Evolutionary conservation across 176 grass and related monocot genomes (phyloP).

Genomic region (Tillandsia fasciculata): DNA sequence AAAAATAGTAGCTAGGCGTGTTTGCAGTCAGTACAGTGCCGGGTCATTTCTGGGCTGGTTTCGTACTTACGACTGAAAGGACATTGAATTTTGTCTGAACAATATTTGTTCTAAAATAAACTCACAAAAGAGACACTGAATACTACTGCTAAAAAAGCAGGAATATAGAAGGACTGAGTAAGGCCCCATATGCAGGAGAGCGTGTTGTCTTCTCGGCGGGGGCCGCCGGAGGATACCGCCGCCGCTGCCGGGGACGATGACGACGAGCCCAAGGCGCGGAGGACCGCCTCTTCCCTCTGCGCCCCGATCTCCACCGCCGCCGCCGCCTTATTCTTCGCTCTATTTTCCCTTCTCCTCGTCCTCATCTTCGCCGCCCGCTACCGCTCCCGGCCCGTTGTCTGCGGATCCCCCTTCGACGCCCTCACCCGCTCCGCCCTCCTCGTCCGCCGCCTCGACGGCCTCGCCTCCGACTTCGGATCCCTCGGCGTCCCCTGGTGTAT

Average conservation of each 20-base stretch:
- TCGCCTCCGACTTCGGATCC: constrained; percentile 75
- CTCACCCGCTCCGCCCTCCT: constrained; percentile 27
- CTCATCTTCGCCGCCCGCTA: constrained; percentile 33
- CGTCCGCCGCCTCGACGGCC: constrained; percentile 21
- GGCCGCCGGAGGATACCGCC: too few relatives aligned
- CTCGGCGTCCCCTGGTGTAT: constrained; percentile 96
- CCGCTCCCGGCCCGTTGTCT: constrained; percentile 20
- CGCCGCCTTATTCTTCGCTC: constrained; percentile 30
- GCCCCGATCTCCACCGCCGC: constrained; percentile 21
- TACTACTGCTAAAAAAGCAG: too few relatives aligned
- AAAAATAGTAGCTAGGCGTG: too few relatives aligned
- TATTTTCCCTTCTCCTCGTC: constrained; percentile 31
- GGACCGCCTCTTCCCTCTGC: constrained; percentile 20
- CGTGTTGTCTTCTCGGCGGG: too few relatives aligned
- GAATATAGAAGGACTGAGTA: too few relatives aligned
- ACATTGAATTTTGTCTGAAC: too few relatives aligned
- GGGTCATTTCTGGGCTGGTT: too few relatives aligned
- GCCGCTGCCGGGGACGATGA: neutral
- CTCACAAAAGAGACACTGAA: too few relatives aligned
- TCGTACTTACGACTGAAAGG: too few relatives aligned
- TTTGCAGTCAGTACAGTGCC: too few relatives aligned
- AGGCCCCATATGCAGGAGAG: too few relatives aligned
- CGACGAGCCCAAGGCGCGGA: constrained; percentile 45
- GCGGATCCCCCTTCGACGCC: constrained; percentile 38
- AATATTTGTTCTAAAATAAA: too few relatives aligned